Evolutionary conservation across 345 rosid species (phyloP).

Genomic region (Euphorbia pulcherrima): DNA sequence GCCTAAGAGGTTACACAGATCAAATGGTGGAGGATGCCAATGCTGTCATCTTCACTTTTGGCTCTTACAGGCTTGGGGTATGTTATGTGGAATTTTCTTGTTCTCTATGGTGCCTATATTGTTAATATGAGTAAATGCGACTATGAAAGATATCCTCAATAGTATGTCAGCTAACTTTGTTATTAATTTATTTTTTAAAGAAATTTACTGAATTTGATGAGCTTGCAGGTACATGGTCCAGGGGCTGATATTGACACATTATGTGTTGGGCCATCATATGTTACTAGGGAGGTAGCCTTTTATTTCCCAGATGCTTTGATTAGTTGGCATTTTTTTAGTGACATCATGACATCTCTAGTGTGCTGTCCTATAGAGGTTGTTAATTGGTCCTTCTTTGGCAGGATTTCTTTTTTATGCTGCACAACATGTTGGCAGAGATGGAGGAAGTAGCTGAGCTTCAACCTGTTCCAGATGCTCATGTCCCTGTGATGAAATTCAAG

Average conservation of each 20-base stretch:
- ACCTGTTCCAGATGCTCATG: slow-evolving; percentile 95
- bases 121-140: not conserved
- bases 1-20: slow-evolving; percentile 65
- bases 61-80: slow-evolving; percentile 92
- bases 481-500: slow-evolving; percentile 94
- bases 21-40: slow-evolving; percentile 94
- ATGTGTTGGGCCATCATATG: slow-evolving; percentile 95
- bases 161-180: not conserved
- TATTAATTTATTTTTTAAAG: not conserved
- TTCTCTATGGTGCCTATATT: not conserved
- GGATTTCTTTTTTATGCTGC: slow-evolving; percentile 82
- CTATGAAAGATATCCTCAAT: not conserved
- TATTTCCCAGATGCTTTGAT: not conserved
- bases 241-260: slow-evolving; percentile 86
- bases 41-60: slow-evolving; percentile 86
- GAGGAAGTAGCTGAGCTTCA: slow-evolving; percentile 87
- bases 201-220: not conserved
- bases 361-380: not conserved
- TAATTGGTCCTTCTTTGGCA: slow-evolving; percentile 23
- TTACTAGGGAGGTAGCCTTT: slow-evolving; percentile 64
- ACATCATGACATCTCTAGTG: not conserved
- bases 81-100: slow-evolving; percentile 20
- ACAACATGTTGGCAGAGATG: slow-evolving; percentile 59
- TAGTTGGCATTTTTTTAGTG: no score
- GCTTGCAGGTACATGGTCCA: slow-evolving; percentile 78